phyloP scores from a whole-genome alignment of 176 grass and related monocot genomes.

The Ensete ventricosum region DNA sequence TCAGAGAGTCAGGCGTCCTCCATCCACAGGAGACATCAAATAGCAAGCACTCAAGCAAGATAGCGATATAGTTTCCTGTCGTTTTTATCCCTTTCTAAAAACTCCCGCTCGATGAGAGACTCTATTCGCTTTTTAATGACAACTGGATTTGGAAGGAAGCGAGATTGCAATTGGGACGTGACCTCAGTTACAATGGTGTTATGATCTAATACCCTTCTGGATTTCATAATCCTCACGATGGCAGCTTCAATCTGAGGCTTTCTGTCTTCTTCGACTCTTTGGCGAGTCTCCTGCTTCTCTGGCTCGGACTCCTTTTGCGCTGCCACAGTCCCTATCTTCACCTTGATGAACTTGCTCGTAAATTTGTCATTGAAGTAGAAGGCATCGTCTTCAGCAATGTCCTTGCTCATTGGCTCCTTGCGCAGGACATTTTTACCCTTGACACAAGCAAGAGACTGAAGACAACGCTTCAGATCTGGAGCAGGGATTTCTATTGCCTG shows the following conservation, averaged over 20 bases:
- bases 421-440: constrained; percentile 95
- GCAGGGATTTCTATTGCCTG: constrained; percentile 77
- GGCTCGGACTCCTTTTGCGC: constrained; percentile 95
- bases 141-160: constrained; percentile 92
- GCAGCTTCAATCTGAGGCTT: constrained; percentile 96
- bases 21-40: too few species aligned
- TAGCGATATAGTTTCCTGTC: constrained; percentile 97
- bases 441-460: constrained; percentile 92
- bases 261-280: constrained; percentile 91
- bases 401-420: constrained; percentile 98
- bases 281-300: constrained; percentile 90
- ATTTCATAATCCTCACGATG: constrained; percentile 95
- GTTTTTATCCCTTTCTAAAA: constrained; percentile 92
- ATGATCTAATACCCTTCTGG: constrained; percentile 83
- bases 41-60: constrained; percentile 45
- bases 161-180: constrained; percentile 80
- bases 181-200: constrained; percentile 89
- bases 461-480: constrained; percentile 83
- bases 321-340: constrained; percentile 93
- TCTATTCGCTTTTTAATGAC: constrained; percentile 96
- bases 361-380: constrained; percentile 97
- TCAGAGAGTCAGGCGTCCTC: too few species aligned
- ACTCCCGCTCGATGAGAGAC: constrained; percentile 88
- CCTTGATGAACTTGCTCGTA: constrained; percentile 91
- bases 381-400: constrained; percentile 86